A percentile compares a stretch with the other conserved stretches of the same genome.
Evolutionary conservation across 78 protist species (phyloP).

Genomic region (Anaeramoeba ignava): DNA sequence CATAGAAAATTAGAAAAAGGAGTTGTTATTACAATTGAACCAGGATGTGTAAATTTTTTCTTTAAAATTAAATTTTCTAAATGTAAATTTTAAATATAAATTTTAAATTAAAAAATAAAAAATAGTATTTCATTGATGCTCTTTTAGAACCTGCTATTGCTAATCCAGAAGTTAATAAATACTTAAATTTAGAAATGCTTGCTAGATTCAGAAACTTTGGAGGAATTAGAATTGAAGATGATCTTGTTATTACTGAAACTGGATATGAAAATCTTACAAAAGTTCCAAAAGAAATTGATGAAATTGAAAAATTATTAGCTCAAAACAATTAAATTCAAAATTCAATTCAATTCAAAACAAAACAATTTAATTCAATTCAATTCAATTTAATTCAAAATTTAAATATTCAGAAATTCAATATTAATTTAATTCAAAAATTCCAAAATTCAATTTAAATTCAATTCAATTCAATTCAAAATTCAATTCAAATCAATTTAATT

Average conservation of each 20-base stretch:
- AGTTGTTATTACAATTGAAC: neutral
- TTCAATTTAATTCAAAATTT: too few species aligned
- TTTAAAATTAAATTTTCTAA: neutral
- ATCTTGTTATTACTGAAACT: conserved; percentile 56
- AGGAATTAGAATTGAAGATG: conserved; percentile 85
- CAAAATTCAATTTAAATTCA: too few species aligned
- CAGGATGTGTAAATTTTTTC: neutral
- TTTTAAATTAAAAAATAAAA: neutral
- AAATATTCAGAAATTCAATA: too few species aligned
- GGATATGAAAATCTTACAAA: conserved; percentile 50
- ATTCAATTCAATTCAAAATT: too few species aligned
- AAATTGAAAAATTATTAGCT: conserved; percentile 60
- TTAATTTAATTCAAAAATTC: too few species aligned
- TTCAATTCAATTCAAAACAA: too few species aligned
- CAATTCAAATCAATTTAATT: too few species aligned
- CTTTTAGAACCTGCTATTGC: conserved; percentile 25
- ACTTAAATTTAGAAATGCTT: conserved; percentile 27
- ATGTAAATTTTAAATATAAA: neutral
- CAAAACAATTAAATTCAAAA: too few species aligned
- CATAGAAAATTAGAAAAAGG: neutral
- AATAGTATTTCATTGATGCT: neutral
- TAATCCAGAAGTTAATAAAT: conserved; percentile 26
- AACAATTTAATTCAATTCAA: too few species aligned
- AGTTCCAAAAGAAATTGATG: conserved; percentile 55
- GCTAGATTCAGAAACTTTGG: conserved; percentile 53